These are phyloP conservation scores for Boletus vinaceobasis DNA, from an alignment of 768 basidiomycete species.

Conservation along the genomic window DNA sequence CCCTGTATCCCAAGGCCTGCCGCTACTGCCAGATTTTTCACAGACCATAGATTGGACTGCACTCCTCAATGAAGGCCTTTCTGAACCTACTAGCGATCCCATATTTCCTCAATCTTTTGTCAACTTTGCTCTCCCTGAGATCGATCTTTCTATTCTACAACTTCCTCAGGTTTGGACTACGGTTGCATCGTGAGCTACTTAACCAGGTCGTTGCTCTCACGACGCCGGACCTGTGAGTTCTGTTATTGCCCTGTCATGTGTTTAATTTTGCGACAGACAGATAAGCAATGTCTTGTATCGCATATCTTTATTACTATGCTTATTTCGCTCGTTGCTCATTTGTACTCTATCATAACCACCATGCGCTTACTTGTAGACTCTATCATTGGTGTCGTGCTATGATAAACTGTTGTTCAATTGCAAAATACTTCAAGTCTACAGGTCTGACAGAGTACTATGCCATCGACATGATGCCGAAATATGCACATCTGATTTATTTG, in stretches of 20 bases:
- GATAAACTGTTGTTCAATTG: too few species aligned
- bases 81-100: not conserved
- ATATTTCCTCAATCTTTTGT: not conserved
- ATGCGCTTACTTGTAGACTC: not conserved
- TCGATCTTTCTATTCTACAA: slow-evolving; percentile 9
- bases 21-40: not conserved
- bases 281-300: not conserved
- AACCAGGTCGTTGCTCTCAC: not conserved
- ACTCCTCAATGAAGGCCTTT: slow-evolving; percentile 1
- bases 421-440: too few species aligned
- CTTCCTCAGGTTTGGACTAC: not conserved
- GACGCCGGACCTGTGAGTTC: not conserved
- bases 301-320: not conserved
- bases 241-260: not conserved
- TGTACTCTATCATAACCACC: not conserved
- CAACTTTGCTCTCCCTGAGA: not conserved
- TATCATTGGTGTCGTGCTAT: not conserved
- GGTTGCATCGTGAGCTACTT: not conserved
- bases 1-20: not conserved
- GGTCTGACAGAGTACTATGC: too few species aligned
- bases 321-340: not conserved
- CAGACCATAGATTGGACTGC: slow-evolving; percentile 11
- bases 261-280: not conserved
- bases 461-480: too few species aligned
- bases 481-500: too few species aligned